phyloP scores from a whole-genome alignment of 2,329 filamentous ascomycete species.

The Penicillium brevicompactum region DNA sequence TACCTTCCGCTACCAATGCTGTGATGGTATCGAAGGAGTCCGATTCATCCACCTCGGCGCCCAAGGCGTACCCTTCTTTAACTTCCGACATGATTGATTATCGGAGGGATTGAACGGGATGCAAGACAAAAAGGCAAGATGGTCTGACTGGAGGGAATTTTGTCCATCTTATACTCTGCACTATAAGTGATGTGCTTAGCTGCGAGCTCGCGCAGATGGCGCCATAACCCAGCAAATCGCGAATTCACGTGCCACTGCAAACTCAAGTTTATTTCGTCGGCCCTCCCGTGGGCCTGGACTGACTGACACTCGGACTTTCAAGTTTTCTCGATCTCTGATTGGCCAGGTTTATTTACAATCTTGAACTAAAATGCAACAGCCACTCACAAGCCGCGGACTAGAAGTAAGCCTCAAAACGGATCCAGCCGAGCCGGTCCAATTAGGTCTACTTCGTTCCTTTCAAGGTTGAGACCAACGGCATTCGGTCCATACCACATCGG shows the following conservation, averaged over 20 bases:
- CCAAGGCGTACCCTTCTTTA: slow-evolving; percentile 13
- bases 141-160: neutral
- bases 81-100: slow-evolving; percentile 10
- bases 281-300: neutral
- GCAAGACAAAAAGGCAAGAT: neutral
- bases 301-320: neutral
- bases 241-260: slow-evolving; percentile 3
- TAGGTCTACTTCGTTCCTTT: neutral
- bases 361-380: neutral
- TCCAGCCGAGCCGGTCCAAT: neutral
- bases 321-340: neutral
- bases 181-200: neutral
- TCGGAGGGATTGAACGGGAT: neutral
- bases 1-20: slow-evolving; percentile 25
- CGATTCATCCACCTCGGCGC: slow-evolving; percentile 11
- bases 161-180: neutral
- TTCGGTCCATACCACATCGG: too few relatives aligned
- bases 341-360: neutral
- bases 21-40: slow-evolving; percentile 20
- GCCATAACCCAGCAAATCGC: slow-evolving; percentile 22
- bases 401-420: neutral
- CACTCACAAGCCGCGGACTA: neutral
- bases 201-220: slow-evolving; percentile 6
- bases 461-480: too few relatives aligned
- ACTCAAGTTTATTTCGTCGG: neutral